Evolutionary conservation across 257 asterid species (phyloP).

Genomic region (Verbascum thapsus): DNA sequence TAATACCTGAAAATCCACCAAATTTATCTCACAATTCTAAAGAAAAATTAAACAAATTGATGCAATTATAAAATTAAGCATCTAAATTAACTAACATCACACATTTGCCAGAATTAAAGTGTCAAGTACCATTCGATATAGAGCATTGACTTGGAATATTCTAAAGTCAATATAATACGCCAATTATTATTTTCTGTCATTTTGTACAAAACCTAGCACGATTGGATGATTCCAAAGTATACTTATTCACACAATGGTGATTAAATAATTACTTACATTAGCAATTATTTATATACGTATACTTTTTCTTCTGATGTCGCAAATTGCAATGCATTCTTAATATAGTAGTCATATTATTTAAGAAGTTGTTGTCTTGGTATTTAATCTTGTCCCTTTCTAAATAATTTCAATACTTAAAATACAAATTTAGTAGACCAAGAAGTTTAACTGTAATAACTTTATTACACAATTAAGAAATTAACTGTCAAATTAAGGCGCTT

Average conservation of each 20-base stretch:
- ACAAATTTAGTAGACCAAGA: too few relatives aligned
- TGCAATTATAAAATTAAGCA: too few relatives aligned
- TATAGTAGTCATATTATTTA: too few relatives aligned
- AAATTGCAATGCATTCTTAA: neutral
- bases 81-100: too few relatives aligned
- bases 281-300: neutral
- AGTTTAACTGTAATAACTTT: too few relatives aligned
- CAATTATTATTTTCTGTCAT: neutral
- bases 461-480: too few relatives aligned
- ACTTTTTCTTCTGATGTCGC: neutral
- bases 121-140: neutral
- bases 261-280: neutral
- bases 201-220: neutral
- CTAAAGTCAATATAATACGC: slow-evolving; percentile 33
- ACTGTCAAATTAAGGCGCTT: too few relatives aligned
- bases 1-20: neutral
- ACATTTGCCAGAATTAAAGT: too few relatives aligned
- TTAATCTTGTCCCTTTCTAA: too few relatives aligned
- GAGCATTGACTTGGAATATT: slow-evolving; percentile 38
- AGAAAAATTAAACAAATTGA: neutral
- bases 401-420: too few relatives aligned
- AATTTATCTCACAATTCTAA: neutral
- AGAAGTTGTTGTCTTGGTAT: neutral
- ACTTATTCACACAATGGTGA: neutral
- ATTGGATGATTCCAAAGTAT: slow-evolving; percentile 30